Base-by-base conservation (phyloP, 2,329 filamentous ascomycete species). In the Monosporascus sp. region DNA sequence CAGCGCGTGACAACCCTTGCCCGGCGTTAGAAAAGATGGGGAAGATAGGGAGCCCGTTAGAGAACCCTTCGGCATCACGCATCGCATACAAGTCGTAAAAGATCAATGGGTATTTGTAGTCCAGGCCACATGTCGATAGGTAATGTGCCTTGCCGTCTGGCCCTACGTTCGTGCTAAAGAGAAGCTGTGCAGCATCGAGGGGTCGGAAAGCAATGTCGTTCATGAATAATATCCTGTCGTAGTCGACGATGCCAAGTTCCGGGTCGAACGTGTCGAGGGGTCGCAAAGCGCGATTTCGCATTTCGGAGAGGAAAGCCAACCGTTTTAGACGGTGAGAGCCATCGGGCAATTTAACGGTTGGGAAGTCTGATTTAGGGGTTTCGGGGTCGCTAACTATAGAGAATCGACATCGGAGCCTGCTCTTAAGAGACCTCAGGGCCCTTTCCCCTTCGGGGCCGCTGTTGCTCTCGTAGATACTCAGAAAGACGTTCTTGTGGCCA, bases 21-120 rank as follows among this genome's bases (percentile, higher is more conserved):
- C 80, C 80, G 1, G 70, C 72, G 46, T 65, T 69, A 5, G 81
- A 77, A 67, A 88, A 87, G 70, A 84, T 87, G 0, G 88, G 88
- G 67, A 81, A 91, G 54, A 85, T 80, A 1, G 84, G 81, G 41
- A 87, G 75, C 5, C 87, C 80, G 37, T 82, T 77, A 27, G 79
- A 78, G 59, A 81, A 79, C 1, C 87, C 86, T 54, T 88, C 79
- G 3, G 74, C 71, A 60, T 90, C 88, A 15, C 88, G 77, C 20
- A 85, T 81, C 1, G 87, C 88, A 65, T 88, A 90, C 0, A 85
- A 83, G 65, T 91, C 88, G 67, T 91, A 90, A 65, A 84, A 88
- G 41, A 81, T 75, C 57, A 87, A 82, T 0, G 86, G 82, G 51
- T 81, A 79, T 56, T 83, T 80, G 61, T 85, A 90, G 69, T 91